Evolutionary conservation across 768 basidiomycete species (phyloP).

Genomic region (Suillus bovinus): DNA sequence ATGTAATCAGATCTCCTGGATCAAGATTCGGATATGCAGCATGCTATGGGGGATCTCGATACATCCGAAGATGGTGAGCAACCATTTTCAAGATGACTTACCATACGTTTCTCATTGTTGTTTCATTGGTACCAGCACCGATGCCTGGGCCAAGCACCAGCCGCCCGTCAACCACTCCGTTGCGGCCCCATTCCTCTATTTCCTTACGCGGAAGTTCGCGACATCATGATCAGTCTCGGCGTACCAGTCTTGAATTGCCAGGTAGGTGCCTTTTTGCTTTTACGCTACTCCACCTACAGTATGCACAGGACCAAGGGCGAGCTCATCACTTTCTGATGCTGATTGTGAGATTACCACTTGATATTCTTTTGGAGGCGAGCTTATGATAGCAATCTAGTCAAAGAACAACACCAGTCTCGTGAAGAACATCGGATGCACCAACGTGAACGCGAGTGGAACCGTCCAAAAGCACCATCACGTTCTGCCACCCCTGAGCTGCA

Average conservation of each 20-base stretch:
- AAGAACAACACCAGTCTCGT: constrained; percentile 28
- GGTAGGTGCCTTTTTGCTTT: constrained; percentile 17
- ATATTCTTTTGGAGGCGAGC: constrained; percentile 1
- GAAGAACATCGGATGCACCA: constrained; percentile 37
- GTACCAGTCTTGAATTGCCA: constrained; percentile 15
- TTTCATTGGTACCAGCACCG: constrained; percentile 16
- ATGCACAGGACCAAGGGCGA: constrained; percentile 29
- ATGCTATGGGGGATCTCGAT: constrained; percentile 55
- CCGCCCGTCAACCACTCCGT: constrained; percentile 11
- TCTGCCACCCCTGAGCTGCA: constrained; percentile 27
- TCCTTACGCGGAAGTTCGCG: constrained; percentile 14
- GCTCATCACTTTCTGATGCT: constrained; percentile 26
- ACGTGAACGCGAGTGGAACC: constrained; percentile 53
- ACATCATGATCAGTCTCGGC: constrained; percentile 13
- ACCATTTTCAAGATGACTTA: background rate
- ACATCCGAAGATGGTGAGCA: constrained; percentile 47
- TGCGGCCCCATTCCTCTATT: constrained; percentile 15
- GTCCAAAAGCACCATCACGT: constrained; percentile 27
- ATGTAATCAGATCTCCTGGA: constrained; percentile 59
- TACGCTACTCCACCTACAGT: constrained; percentile 7
- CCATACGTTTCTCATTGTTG: background rate
- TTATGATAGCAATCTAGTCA: constrained; percentile 22
- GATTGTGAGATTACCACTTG: constrained; percentile 27
- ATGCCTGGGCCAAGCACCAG: constrained; percentile 10
- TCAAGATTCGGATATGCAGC: constrained; percentile 72